Evolutionary conservation across 2,329 filamentous ascomycete genomes (phyloP).

Genomic region (Malbranchea cinnamomea): DNA sequence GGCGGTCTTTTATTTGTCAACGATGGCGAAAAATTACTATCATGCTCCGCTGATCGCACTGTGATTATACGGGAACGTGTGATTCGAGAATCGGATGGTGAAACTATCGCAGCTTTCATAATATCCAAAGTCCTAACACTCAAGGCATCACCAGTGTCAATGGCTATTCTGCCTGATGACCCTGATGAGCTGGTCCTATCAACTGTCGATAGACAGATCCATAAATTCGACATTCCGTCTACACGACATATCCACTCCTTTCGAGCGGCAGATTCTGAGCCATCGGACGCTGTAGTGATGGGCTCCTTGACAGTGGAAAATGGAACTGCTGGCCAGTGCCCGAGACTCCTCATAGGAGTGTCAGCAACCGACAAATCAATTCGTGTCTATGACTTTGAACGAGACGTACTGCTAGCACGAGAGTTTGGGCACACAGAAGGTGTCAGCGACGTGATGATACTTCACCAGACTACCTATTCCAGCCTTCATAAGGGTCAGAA

Average conservation of each 20-base stretch:
- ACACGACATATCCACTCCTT: slow-evolving; percentile 60
- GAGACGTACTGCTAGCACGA: slow-evolving; percentile 62
- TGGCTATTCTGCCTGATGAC: slow-evolving; percentile 53
- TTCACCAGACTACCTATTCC: slow-evolving; percentile 34
- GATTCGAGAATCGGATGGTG: slow-evolving; percentile 41
- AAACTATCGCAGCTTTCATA: slow-evolving; percentile 57
- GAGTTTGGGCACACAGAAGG: slow-evolving; percentile 95
- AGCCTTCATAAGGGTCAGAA: slow-evolving; percentile 30
- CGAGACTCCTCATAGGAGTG: slow-evolving; percentile 63
- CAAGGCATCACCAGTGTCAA: slow-evolving; percentile 75
- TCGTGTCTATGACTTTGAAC: slow-evolving; percentile 67
- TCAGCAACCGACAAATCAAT: slow-evolving; percentile 95
- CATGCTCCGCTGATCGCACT: slow-evolving; percentile 77
- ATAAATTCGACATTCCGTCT: slow-evolving; percentile 45
- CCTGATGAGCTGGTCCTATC: slow-evolving; percentile 42
- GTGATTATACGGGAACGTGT: slow-evolving; percentile 69
- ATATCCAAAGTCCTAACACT: slow-evolving; percentile 63
- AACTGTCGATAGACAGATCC: slow-evolving; percentile 47
- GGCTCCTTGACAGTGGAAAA: slow-evolving; percentile 53
- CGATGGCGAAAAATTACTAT: slow-evolving; percentile 57
- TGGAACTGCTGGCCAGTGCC: slow-evolving; percentile 40
- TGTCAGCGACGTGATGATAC: slow-evolving; percentile 67
- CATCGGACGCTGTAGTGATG: slow-evolving; percentile 66
- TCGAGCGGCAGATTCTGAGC: slow-evolving; percentile 68
- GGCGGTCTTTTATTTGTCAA: slow-evolving; percentile 60